A percentile compares a stretch with the other conserved stretches of the same genome.
Evolutionary conservation across 2,329 filamentous ascomycete species (phyloP).

Genomic region (Lasiodiplodia hormozganensis): DNA sequence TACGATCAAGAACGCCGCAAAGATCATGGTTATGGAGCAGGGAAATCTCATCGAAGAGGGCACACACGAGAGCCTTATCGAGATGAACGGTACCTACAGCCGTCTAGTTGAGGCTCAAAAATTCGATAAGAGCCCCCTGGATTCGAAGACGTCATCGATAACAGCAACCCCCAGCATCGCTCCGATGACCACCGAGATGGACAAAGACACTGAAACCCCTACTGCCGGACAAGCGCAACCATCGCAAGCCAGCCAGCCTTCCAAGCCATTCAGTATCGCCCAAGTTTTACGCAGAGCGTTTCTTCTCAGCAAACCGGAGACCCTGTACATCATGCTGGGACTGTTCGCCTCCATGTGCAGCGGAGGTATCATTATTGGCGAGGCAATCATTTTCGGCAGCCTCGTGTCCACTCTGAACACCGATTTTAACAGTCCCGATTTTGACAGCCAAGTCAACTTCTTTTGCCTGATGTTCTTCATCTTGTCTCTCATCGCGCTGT

Average conservation of each 20-base stretch:
- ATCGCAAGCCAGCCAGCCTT: not conserved
- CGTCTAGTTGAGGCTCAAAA: conserved; percentile 45
- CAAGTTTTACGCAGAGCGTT: conserved; percentile 35
- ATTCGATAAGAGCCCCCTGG: conserved; percentile 40
- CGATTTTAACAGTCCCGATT: conserved; percentile 42
- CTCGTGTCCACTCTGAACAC: conserved; percentile 60
- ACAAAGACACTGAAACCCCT: conserved; percentile 8
- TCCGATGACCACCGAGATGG: conserved; percentile 14
- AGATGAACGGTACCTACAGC: conserved; percentile 40
- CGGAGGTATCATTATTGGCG: conserved; percentile 63
- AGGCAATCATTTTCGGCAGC: conserved; percentile 64
- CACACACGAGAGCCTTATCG: conserved; percentile 39
- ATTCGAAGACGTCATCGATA: conserved; percentile 27
- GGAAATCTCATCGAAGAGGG: conserved; percentile 42
- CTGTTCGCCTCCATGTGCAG: conserved; percentile 54
- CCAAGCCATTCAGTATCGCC: conserved; percentile 32
- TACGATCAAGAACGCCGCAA: conserved; percentile 46
- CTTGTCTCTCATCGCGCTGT: conserved; percentile 58
- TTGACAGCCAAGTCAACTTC: conserved; percentile 45
- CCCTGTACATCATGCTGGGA: conserved; percentile 49
- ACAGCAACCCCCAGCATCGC: conserved; percentile 25
- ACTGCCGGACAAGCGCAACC: not conserved
- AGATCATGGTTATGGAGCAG: conserved; percentile 47
- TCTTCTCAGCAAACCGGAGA: conserved; percentile 47
- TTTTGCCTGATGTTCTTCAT: conserved; percentile 61